phyloP scores from a whole-genome alignment of 1,139 yeast genomes.

The Yamadazyma triangularis region DNA sequence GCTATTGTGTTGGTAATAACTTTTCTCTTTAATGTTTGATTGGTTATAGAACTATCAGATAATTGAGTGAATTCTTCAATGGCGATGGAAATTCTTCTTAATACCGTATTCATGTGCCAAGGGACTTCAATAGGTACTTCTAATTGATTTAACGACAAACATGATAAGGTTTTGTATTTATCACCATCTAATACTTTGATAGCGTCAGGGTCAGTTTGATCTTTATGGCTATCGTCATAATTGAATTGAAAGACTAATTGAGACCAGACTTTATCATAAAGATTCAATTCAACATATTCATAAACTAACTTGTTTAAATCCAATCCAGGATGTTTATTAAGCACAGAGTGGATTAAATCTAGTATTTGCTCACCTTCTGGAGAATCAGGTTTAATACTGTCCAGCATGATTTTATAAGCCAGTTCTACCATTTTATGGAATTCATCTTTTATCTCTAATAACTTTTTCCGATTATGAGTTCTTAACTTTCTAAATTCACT shows the following conservation, averaged over 20 bases:
- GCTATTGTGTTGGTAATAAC: constrained; percentile 53
- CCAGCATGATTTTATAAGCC: constrained; percentile 37
- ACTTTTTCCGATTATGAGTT: constrained; percentile 24
- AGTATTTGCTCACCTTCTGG: constrained; percentile 35
- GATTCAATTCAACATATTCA: constrained; percentile 64
- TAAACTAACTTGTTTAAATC: constrained; percentile 57
- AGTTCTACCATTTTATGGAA: constrained; percentile 33
- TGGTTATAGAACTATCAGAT: constrained; percentile 37
- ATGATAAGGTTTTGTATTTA: constrained; percentile 38
- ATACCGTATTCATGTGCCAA: constrained; percentile 38
- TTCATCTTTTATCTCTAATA: constrained; percentile 25
- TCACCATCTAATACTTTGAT: constrained; percentile 23
- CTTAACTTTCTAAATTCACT: constrained; percentile 29
- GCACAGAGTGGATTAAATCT: constrained; percentile 27
- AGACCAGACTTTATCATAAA: constrained; percentile 64
- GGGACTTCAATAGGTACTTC: constrained; percentile 50
- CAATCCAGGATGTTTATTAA: constrained; percentile 37
- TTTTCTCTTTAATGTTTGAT: constrained; percentile 50
- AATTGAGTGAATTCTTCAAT: constrained; percentile 51
- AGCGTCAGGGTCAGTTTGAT: constrained; percentile 26
- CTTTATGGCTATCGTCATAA: constrained; percentile 27
- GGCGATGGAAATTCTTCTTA: constrained; percentile 50
- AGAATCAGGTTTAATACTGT: constrained; percentile 32
- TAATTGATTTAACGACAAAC: constrained; percentile 68
- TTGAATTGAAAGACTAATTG: constrained; percentile 39